These are phyloP conservation scores for Candida parachauliodes DNA, from an alignment of 805 yeast species.

Conservation along the genomic window DNA sequence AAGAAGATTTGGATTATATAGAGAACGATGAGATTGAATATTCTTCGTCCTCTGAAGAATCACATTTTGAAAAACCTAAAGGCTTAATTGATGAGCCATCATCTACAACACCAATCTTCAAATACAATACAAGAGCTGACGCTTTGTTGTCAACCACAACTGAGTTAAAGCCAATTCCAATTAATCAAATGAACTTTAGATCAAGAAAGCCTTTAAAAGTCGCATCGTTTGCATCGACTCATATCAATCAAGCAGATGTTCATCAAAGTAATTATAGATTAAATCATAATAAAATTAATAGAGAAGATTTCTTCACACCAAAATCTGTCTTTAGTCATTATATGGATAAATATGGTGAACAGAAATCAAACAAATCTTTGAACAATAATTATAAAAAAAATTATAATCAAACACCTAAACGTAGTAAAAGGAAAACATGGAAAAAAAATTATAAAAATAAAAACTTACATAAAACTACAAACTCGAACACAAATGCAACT, in stretches of 20 bases:
- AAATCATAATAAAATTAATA: conserved; percentile 34
- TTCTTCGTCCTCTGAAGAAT: background rate
- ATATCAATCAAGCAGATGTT: conserved; percentile 14
- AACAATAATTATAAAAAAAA: background rate
- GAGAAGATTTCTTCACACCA: conserved; percentile 78
- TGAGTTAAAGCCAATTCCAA: conserved; percentile 39
- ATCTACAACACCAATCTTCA: background rate
- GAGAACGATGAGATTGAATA: conserved; percentile 8
- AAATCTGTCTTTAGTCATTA: conserved; percentile 68
- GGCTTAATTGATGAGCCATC: background rate
- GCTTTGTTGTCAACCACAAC: conserved; percentile 38
- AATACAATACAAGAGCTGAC: conserved; percentile 28
- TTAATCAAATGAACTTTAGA: conserved; percentile 25
- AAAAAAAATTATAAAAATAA: conserved; percentile 18
- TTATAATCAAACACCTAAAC: conserved; percentile 4
- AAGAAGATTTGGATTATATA: conserved; percentile 14
- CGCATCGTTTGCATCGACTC: conserved; percentile 65
- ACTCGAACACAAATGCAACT: conserved; percentile 11
- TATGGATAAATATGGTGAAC: conserved; percentile 60
- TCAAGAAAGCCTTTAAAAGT: conserved; percentile 61
- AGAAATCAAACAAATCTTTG: conserved; percentile 23
- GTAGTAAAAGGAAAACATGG: conserved; percentile 22
- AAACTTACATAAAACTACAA: too few relatives aligned
- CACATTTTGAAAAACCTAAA: conserved; percentile 1
- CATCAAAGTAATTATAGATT: background rate